Base-by-base conservation (phyloP, 768 basidiomycete genomes). In the Auriculariales sp. region DNA sequence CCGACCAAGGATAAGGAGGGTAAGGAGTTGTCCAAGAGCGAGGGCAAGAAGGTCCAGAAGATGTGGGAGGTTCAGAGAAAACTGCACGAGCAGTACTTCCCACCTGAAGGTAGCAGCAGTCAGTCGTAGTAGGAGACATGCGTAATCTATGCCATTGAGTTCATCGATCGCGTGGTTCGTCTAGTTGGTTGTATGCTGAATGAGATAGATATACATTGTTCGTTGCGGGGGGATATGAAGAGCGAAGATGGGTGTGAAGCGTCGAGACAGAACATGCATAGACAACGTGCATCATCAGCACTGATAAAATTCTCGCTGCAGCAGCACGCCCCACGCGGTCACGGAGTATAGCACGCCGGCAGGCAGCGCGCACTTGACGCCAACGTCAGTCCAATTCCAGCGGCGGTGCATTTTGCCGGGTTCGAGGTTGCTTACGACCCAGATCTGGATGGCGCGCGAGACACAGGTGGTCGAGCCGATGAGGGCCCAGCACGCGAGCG, bases 351-450 rank as follows among this genome's bases (percentile, higher is more conserved):
- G 66, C 15, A 81, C 60, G 4, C 79, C 82, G 19, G 81, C 80
- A 2, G 88, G 88, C 47, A 89, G 61, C 44, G 78, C 73, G 57
- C 88, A 89, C 61, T 77, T 76, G 51, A 73, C 60, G 14, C 72
- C 68, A 1, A 92, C 83, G 59, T 77, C 74, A 32, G 62, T 68
- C 88, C 89, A 91, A 63, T 92, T 81, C 88, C 85, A 90, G 46
- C 76, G 67, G 49, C 88, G 67, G 14, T 74, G 78, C 55, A 51
- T n/a, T 52, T 28, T 4, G 51, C 46, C n/a, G 49, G 48, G 27
- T 52, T 34, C 51, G 25, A 98, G 75, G 62, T 98, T 98, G 59
- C 82, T 85, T 33, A 92, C 94, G 24, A 95, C 92, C 91, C 92
- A 98, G 52, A 95, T 81, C 66, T 95, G 89, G 49, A 97, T 74